Evolutionary conservation across 2,329 filamentous ascomycete genomes (phyloP), one percentile per base, ranked within the genome.

Genomic region (Monosporascus ibericus): DNA sequence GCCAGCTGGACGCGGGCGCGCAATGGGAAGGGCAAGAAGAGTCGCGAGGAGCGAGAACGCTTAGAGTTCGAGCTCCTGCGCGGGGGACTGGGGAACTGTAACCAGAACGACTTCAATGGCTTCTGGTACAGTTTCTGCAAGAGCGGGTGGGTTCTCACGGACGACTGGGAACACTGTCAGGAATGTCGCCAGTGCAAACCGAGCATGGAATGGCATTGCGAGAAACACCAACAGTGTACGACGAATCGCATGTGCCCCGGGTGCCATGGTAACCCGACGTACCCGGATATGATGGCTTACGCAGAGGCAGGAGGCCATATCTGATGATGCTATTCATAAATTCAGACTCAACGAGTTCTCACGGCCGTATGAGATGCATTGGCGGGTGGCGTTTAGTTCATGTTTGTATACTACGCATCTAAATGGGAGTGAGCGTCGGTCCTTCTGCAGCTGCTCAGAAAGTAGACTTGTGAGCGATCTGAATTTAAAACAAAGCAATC

Each of bases 91-190:
- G 66, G 66, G 20, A 65, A 65, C 34, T 60, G 58, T 48, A 64
- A 60, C 44, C 57, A 60, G 47, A 59, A 65, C 48, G 64, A 63
- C 49, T 68, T 68, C 51, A 47, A 66, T 47, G 66, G 66, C 22
- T 62, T 59, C 52, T 63, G 61, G 57, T 68, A 68, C 51, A 68
- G 66, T 55, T 68, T 68, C 52, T 68, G 66, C 53, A 55, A 58
- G 47, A 59, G 64, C 30, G 56, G 60, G 30, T 68, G 66, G 66
- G 63, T 68, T 14, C 49, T 55, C 8, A 55, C 58, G 37, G 59
- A 66, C 25, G 52, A 55, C 40, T 65, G 62, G 61, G 56, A 66
- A 15, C 66, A 68, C 48, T 68, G 66, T 51, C 55, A 62, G 38
- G 65, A 68, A 58, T 68, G 66, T 48, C 60, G 60, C 18, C 34